Conservation (phyloP, 1,284 basidiomycete genomes). For the Ganoderma lingzhi region DNA sequence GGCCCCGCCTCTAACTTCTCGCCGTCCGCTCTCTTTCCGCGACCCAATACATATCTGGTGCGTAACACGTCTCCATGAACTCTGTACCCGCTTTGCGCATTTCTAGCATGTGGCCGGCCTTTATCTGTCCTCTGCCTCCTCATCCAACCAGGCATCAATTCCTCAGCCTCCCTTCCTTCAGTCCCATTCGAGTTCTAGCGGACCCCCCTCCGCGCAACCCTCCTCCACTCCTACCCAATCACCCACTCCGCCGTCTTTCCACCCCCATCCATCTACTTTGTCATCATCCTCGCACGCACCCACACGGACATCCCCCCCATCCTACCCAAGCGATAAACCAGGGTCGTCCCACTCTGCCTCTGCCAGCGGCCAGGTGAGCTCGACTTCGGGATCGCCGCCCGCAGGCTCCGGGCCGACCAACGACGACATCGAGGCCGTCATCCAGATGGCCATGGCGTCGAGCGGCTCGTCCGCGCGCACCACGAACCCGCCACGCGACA, state of each 20-base stretch:
- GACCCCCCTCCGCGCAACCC: slow-evolving; percentile 20
- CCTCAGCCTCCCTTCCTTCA: slow-evolving; percentile 19
- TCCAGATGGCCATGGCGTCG: slow-evolving; percentile 70
- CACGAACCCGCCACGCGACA: slow-evolving; percentile 71
- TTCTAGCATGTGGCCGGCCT: slow-evolving; percentile 13
- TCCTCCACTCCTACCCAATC: slow-evolving; percentile 22
- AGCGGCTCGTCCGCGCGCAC: slow-evolving; percentile 51
- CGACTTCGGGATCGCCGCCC: slow-evolving; percentile 8
- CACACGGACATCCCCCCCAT: slow-evolving; percentile 12
- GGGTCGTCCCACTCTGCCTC: slow-evolving; percentile 11
- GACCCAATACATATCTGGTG: slow-evolving; percentile 14
- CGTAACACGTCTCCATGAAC: slow-evolving; percentile 9
- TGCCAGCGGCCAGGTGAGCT: background rate
- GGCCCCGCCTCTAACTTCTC: background rate
- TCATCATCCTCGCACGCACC: slow-evolving; percentile 7
- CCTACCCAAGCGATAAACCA: slow-evolving; percentile 12
- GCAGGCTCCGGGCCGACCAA: slow-evolving; percentile 54
- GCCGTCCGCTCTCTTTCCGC: background rate
- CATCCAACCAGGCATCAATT: slow-evolving; percentile 1
- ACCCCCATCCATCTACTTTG: background rate
- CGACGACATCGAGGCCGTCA: slow-evolving; percentile 85
- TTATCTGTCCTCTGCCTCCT: slow-evolving; percentile 9
- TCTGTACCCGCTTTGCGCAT: background rate
- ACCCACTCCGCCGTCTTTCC: slow-evolving; percentile 17
- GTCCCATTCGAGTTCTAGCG: background rate